A percentile compares a stretch with the other conserved stretches of the same genome.
These are phyloP conservation scores for Calocera cornea DNA, from an alignment of 768 basidiomycete species.

Conservation along the genomic window DNA sequence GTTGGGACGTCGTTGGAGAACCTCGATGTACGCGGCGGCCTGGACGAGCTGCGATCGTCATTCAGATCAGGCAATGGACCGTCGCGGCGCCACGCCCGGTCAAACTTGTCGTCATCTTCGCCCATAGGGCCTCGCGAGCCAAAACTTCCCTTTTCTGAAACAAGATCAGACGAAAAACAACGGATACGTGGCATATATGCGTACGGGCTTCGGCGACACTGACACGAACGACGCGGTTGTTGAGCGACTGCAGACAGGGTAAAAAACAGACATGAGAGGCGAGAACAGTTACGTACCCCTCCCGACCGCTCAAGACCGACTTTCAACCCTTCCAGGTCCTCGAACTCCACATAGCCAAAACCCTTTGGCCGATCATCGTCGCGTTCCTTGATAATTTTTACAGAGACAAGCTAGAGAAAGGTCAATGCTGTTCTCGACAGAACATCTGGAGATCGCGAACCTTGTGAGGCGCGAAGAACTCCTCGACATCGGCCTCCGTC, in stretches of 20 bases:
- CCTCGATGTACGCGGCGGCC: slow-evolving; percentile 26
- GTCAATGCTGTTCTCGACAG: background rate
- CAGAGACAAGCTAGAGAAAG: slow-evolving; percentile 48
- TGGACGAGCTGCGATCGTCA: slow-evolving; percentile 19
- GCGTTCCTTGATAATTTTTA: slow-evolving; percentile 85
- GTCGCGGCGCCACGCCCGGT: slow-evolving; percentile 73
- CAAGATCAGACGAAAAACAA: background rate
- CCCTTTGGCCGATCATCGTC: slow-evolving; percentile 96
- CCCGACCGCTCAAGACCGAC: slow-evolving; percentile 63
- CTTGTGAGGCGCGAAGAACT: slow-evolving; percentile 58
- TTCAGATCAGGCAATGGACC: slow-evolving; percentile 67
- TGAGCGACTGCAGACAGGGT: slow-evolving; percentile 38
- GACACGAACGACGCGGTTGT: slow-evolving; percentile 70
- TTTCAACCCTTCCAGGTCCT: slow-evolving; percentile 72
- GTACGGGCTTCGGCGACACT: slow-evolving; percentile 93
- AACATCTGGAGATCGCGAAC: slow-evolving; percentile 23
- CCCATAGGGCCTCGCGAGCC: slow-evolving; percentile 25
- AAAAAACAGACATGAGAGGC: background rate
- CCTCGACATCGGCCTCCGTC: slow-evolving; percentile 64
- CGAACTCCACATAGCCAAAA: slow-evolving; percentile 95
- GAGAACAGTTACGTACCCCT: slow-evolving; percentile 34
- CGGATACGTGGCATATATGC: slow-evolving; percentile 25
- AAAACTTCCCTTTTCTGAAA: background rate
- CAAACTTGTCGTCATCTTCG: slow-evolving; percentile 63
- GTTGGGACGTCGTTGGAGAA: slow-evolving; percentile 29